phyloP scores from a whole-genome alignment of 2,329 filamentous ascomycete species.

The Plectosphaerella cucumerina region DNA sequence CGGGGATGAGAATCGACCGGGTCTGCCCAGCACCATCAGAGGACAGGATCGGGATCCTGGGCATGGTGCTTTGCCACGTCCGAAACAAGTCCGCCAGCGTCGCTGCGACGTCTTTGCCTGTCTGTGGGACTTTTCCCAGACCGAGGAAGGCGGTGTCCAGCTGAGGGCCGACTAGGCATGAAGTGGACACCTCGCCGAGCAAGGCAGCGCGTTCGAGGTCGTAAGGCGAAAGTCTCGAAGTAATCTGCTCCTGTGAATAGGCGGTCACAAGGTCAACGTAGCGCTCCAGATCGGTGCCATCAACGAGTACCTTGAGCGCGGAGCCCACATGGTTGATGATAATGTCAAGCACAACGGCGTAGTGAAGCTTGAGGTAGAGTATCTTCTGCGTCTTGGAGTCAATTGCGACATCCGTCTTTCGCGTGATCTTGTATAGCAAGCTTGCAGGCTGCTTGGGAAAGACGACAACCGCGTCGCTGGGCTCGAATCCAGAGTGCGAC shows the following conservation, averaged over 20 bases:
- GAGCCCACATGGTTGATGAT: slow-evolving; percentile 48
- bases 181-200: slow-evolving; percentile 45
- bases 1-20: slow-evolving; percentile 76
- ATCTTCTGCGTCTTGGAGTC: slow-evolving; percentile 34
- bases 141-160: slow-evolving; percentile 49
- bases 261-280: slow-evolving; percentile 44
- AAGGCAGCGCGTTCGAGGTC: slow-evolving; percentile 56
- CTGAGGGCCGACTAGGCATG: slow-evolving; percentile 36
- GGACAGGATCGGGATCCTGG: slow-evolving; percentile 17
- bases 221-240: slow-evolving; percentile 36
- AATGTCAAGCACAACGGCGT: slow-evolving; percentile 73
- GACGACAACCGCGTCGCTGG: slow-evolving; percentile 54
- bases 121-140: slow-evolving; percentile 36
- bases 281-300: slow-evolving; percentile 33
- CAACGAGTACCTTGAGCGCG: slow-evolving; percentile 36
- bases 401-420: slow-evolving; percentile 35
- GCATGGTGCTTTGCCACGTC: slow-evolving; percentile 31
- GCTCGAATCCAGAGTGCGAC: slow-evolving; percentile 54
- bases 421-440: slow-evolving; percentile 72
- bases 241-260: slow-evolving; percentile 39
- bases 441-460: slow-evolving; percentile 80
- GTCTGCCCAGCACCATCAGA: slow-evolving; percentile 19
- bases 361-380: slow-evolving; percentile 68
- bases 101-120: slow-evolving; percentile 23
- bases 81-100: slow-evolving; percentile 26